Evolutionary conservation across 2,329 filamentous ascomycete species (phyloP).

Genomic region (Claviceps monticola): DNA sequence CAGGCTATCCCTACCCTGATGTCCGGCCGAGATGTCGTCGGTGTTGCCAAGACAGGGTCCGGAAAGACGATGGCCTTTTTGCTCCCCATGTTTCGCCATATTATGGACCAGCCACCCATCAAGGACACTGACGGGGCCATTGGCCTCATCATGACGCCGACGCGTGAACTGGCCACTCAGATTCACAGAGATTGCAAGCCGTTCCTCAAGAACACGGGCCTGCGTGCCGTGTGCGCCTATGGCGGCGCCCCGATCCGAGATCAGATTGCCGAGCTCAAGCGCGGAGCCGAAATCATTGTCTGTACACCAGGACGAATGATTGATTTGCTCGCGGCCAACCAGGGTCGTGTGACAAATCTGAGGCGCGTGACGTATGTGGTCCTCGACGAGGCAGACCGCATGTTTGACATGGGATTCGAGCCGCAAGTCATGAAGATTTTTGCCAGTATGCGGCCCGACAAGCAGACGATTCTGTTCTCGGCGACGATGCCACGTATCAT

Average conservation of each 20-base stretch:
- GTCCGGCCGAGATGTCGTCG: slow-evolving; percentile 90
- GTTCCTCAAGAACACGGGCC: slow-evolving; percentile 72
- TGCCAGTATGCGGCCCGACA: slow-evolving; percentile 77
- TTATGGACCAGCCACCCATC: slow-evolving; percentile 78
- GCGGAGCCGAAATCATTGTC: slow-evolving; percentile 87
- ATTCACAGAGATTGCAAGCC: slow-evolving; percentile 92
- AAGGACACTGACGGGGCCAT: slow-evolving; percentile 79
- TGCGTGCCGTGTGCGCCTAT: slow-evolving; percentile 84
- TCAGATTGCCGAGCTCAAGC: slow-evolving; percentile 91
- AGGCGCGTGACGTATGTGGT: slow-evolving; percentile 85
- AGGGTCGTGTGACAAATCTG: slow-evolving; percentile 86
- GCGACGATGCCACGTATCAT: slow-evolving; percentile 93
- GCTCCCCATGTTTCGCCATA: slow-evolving; percentile 94
- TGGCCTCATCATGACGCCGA: slow-evolving; percentile 82
- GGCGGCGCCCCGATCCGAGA: slow-evolving; percentile 94
- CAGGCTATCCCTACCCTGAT: slow-evolving; percentile 92
- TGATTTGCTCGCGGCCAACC: slow-evolving; percentile 84
- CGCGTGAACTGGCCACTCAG: slow-evolving; percentile 82
- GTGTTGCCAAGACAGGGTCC: slow-evolving; percentile 93
- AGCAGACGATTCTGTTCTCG: slow-evolving; percentile 90
- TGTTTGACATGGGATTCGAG: slow-evolving; percentile 99
- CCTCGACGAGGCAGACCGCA: slow-evolving; percentile 91
- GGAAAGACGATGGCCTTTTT: slow-evolving; percentile 95
- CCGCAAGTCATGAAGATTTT: slow-evolving; percentile 97
- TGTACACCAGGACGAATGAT: slow-evolving; percentile 94